These are phyloP conservation scores for Phytophthora sojae DNA, from an alignment of 352 stramenopile genomes.

Conservation along the genomic window DNA sequence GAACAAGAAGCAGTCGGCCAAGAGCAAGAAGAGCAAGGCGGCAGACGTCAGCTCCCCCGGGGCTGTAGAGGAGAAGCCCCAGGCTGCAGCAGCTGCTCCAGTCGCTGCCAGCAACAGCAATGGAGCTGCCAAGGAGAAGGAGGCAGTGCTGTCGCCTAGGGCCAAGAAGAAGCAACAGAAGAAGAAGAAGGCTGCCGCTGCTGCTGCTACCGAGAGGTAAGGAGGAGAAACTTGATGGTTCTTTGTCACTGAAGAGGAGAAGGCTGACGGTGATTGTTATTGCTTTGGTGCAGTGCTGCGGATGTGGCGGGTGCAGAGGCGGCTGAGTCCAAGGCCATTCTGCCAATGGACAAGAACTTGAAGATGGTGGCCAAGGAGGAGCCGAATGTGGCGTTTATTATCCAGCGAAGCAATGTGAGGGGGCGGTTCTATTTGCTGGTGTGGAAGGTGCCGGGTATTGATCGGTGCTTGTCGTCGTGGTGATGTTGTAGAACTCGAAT, in stretches of 20 bases:
- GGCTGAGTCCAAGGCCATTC: slow-evolving; percentile 24
- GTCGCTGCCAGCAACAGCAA: not conserved
- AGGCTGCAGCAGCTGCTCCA: slow-evolving; percentile 1
- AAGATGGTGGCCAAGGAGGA: slow-evolving; percentile 74
- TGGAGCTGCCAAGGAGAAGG: slow-evolving; percentile 16
- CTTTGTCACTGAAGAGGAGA: too few species aligned
- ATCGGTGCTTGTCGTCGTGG: slow-evolving; percentile 3
- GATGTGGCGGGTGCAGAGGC: slow-evolving; percentile 10
- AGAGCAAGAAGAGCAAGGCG: slow-evolving; percentile 32
- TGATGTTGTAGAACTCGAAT: slow-evolving; percentile 72
- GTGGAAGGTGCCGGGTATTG: not conserved
- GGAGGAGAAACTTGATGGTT: slow-evolving; percentile 2
- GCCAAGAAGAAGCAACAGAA: slow-evolving; percentile 49
- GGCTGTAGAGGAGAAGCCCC: slow-evolving; percentile 26
- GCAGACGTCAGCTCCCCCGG: slow-evolving; percentile 20
- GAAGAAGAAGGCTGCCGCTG: slow-evolving; percentile 35
- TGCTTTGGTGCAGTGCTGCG: slow-evolving; percentile 13
- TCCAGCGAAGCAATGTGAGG: slow-evolving; percentile 86
- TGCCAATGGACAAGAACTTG: slow-evolving; percentile 77
- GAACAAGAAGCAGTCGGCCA: slow-evolving; percentile 46
- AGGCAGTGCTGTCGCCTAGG: slow-evolving; percentile 25
- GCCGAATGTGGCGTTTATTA: slow-evolving; percentile 85
- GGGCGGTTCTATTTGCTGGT: not conserved
- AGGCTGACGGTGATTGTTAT: not conserved
- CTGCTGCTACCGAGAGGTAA: not conserved